Base-by-base conservation (phyloP, 2,329 filamentous ascomycete species). In the Aureobasidium sp. region DNA sequence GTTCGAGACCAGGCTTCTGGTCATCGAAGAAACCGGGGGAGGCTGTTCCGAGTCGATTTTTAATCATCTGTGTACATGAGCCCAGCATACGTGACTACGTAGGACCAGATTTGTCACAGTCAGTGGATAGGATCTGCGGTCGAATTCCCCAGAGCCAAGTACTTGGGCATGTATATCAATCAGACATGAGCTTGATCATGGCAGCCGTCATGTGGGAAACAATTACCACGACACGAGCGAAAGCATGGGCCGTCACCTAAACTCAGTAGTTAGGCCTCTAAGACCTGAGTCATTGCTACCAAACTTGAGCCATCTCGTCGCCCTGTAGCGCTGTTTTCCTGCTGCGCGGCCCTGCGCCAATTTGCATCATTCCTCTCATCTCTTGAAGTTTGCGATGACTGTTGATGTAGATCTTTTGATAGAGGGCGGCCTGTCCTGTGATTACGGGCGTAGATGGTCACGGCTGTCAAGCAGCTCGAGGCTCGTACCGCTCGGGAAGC, bases 401-500 rank as follows among this genome's bases (percentile, higher is more conserved):
- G 49, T 53, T 40, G 29, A 31, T 55, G 51, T 23, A 40, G 51
- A 55, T 55, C 51, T 4, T 9, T 33, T 33, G 6, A 11, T 31
- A 33, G 38, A 55, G 2, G 21, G 4, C n/a, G 38, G 17, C 25
- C 51, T 43, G 19, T 23, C 21, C 31, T 15, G 25, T 7, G 21
- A 21, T 31, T 57, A 57, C 53, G 53, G 23, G 53, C 53, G 53
- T 46, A 57, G 38, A 46, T 57, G 19, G 13, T 55, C 38, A 55
- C 23, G 37, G 17, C 38, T 33, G 51, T 42, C 23, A 33, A 55
- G 37, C 37, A 43, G 27, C 11, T 7, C 17, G n/a, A 51, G 40
- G 53, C 53, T 57, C 53, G 53, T 46, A 45, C 53, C 53, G 53
- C 53, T 46, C 53, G 53, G 38, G 21, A 57, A 33, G 37, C 53